Evolutionary conservation across 2,329 filamentous ascomycete genomes (phyloP), one percentile per base, ranked within the genome.

Genomic region (Paecilomyces dactylethromorphus): DNA sequence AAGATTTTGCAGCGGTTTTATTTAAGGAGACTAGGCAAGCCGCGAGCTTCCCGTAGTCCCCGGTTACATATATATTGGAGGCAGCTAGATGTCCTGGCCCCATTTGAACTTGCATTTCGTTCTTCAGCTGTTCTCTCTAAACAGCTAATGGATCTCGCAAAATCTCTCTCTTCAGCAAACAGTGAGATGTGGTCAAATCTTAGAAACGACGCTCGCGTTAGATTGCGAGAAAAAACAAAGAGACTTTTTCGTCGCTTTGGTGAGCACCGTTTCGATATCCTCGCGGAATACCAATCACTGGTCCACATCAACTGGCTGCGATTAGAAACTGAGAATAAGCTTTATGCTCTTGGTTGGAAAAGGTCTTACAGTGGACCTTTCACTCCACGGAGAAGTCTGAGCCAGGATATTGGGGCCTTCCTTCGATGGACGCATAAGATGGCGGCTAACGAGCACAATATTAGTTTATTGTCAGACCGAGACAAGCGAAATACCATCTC

Each of bases 51-150:
- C 18, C 56, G 56, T 39, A 59, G 55, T 55, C 33, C 54, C 12
- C 10, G 56, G 24, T 57, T 60, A 22, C 55, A 64, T 58, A 64
- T 65, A 31, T 58, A 65, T 58, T 71, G 66, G 69, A 65, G 64
- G 24, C 69, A 71, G 32, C 62, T 71, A 18, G 68, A 72, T 61
- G 59, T 66, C 45, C 55, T 66, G 31, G 66, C 67, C 15, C 66
- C 66, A 15, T 66, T 70, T 32, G 58, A 65, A 5, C 53, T 66
- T 2, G 26, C 51, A 35, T 29, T 45, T n/a, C 13, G 45, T 18
- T 51, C 51, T 35, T 6, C 26, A 22, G 32, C n/a, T 51, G 10
- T 13, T 18, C 13, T 61, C 12, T 8, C 15, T 3, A 39, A 4
- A 59, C 60, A 15, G 21, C 50, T 15, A 18, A 18, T 26, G 58